Evolutionary conservation across 208 protist genomes (phyloP).

Genomic region (Hexamita inflata): DNA sequence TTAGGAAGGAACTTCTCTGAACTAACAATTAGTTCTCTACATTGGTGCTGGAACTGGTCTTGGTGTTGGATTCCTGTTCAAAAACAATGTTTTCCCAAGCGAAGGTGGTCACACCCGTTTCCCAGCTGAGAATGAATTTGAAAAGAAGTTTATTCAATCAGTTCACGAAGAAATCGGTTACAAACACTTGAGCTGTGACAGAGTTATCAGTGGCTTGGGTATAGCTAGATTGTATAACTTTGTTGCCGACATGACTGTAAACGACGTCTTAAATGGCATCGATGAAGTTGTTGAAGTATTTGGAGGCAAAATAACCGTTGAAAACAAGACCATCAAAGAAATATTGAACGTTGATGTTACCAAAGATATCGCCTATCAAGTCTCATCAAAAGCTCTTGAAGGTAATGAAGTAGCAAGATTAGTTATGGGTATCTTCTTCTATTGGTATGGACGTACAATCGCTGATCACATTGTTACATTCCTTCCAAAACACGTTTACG

Average conservation of each 20-base stretch:
- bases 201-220: not conserved
- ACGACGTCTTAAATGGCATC: not conserved
- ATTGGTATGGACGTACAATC: not conserved
- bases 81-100: not conserved
- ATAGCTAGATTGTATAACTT: slow-evolving; percentile 1
- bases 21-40: not conserved
- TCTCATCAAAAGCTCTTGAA: not conserved
- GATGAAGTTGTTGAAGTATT: not conserved
- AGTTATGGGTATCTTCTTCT: slow-evolving; percentile 14
- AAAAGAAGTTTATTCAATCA: not conserved
- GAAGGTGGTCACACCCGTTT: not conserved
- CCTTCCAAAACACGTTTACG: not conserved
- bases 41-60: slow-evolving; percentile 6
- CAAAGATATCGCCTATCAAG: too few species aligned
- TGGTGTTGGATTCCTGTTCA: not conserved
- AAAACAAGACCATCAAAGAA: not conserved
- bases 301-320: not conserved
- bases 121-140: not conserved
- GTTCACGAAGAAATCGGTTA: not conserved
- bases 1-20: too few species aligned
- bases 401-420: not conserved
- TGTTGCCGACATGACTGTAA: not conserved
- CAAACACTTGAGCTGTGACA: not conserved
- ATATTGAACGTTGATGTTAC: too few species aligned
- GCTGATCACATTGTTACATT: not conserved